phyloP scores from a whole-genome alignment of 176 grass and related monocot species.

The Puccinellia tenuiflora region DNA sequence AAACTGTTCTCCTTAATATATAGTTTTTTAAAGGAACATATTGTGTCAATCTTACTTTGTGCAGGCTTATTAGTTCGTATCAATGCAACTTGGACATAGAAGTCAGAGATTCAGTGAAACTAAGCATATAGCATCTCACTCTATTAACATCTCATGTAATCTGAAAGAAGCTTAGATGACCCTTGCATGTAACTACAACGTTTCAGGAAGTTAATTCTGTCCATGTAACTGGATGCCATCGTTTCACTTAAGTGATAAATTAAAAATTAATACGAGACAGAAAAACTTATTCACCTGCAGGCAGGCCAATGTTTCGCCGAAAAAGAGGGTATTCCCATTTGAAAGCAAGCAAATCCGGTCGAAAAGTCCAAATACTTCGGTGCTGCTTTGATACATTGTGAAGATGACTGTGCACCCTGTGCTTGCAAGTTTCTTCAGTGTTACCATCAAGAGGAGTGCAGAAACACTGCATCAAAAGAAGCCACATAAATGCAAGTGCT shows the following conservation, averaged over 20 bases:
- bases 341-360: constrained; percentile 96
- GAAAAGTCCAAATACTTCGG: constrained; percentile 94
- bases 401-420: constrained; percentile 98
- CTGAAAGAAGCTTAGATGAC: background rate
- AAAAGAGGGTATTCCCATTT: constrained; percentile 94
- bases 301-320: constrained; percentile 89
- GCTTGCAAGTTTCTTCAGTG: constrained; percentile 94
- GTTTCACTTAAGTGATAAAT: background rate
- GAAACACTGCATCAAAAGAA: constrained; percentile 65
- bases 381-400: constrained; percentile 98
- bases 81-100: background rate
- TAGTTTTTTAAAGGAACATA: background rate
- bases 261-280: background rate
- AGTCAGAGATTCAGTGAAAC: background rate
- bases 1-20: background rate
- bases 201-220: too few species aligned
- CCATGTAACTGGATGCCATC: background rate
- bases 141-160: background rate
- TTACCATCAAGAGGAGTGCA: constrained; percentile 93
- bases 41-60: background rate
- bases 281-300: constrained; percentile 59
- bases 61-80: background rate
- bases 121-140: background rate
- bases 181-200: background rate
- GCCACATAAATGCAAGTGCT: background rate